A percentile compares a stretch with the other conserved stretches of the same genome.
Conservation (phyloP, 2,329 filamentous ascomycete species). For the Trichoderma pleuroti region DNA sequence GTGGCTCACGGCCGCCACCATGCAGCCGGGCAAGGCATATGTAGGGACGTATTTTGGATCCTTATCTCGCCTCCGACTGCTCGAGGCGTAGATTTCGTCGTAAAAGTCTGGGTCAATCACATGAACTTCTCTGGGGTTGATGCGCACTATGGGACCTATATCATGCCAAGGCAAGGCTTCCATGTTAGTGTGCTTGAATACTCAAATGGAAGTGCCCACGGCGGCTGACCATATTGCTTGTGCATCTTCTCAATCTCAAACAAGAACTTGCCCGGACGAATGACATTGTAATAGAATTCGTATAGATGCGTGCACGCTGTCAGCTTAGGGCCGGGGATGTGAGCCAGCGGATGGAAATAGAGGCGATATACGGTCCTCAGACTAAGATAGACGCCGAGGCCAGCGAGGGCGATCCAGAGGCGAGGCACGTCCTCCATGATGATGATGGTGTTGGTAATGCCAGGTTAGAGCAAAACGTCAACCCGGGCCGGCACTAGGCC, state of each 20-base stretch:
- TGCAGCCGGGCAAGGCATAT: constrained; percentile 16
- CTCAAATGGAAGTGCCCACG: too few relatives aligned
- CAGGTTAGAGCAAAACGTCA: background rate
- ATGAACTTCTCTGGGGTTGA: constrained; percentile 34
- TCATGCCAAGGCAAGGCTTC: background rate
- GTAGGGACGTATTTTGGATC: constrained; percentile 3
- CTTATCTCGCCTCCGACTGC: constrained; percentile 19
- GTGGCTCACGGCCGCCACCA: constrained; percentile 19
- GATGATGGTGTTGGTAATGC: background rate
- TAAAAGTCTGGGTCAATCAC: constrained; percentile 28
- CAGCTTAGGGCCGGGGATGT: constrained; percentile 31
- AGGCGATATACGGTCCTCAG: constrained; percentile 27
- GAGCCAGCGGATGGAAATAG: constrained; percentile 31
- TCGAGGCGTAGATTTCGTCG: constrained; percentile 26
- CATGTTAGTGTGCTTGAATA: background rate
- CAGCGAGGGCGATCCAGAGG: background rate
- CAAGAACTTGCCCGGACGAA: constrained; percentile 26
- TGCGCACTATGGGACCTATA: constrained; percentile 32
- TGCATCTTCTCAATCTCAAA: constrained; percentile 29
- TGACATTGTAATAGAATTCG: constrained; percentile 30
- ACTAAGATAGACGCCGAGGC: background rate
- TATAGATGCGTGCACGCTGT: constrained; percentile 27
- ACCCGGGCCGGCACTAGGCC: background rate
- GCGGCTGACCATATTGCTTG: constrained; percentile 28
- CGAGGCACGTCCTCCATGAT: background rate